Conservation (phyloP, 306 rosid species). For the Astragalus membranaceus region DNA sequence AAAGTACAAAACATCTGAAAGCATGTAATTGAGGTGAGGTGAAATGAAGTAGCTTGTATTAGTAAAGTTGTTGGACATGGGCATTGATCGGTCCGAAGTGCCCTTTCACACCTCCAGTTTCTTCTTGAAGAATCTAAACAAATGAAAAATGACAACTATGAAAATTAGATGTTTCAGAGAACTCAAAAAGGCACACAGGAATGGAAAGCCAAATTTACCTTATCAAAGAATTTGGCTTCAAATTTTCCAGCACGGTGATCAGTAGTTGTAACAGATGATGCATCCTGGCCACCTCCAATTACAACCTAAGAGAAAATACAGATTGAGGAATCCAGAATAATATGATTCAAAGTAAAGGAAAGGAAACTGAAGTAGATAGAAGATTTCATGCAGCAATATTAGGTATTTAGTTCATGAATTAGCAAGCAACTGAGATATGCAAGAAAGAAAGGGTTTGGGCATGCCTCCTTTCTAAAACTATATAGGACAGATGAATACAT, state of each 20-base stretch:
- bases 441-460: not conserved
- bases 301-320: too few species aligned
- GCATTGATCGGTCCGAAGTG: constrained; percentile 98
- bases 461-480: not conserved
- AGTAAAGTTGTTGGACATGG: too few species aligned
- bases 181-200: not conserved
- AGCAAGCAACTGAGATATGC: not conserved
- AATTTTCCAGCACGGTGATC: too few species aligned
- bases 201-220: constrained; percentile 28
- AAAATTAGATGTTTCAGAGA: not conserved
- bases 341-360: too few species aligned
- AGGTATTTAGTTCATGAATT: not conserved
- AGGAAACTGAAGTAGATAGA: not conserved
- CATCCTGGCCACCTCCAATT: too few species aligned
- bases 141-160: not conserved
- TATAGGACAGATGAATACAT: not conserved
- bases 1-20: too few species aligned
- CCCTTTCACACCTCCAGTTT: constrained; percentile 94
- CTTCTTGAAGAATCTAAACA: constrained; percentile 83
- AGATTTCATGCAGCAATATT: not conserved
- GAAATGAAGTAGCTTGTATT: too few species aligned
- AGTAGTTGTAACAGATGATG: too few species aligned
- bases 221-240: constrained; percentile 85
- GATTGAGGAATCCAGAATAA: too few species aligned
- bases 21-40: too few species aligned